Evolutionary conservation across 352 stramenopile species (phyloP).

Genomic region (Phytophthora fragariae): DNA sequence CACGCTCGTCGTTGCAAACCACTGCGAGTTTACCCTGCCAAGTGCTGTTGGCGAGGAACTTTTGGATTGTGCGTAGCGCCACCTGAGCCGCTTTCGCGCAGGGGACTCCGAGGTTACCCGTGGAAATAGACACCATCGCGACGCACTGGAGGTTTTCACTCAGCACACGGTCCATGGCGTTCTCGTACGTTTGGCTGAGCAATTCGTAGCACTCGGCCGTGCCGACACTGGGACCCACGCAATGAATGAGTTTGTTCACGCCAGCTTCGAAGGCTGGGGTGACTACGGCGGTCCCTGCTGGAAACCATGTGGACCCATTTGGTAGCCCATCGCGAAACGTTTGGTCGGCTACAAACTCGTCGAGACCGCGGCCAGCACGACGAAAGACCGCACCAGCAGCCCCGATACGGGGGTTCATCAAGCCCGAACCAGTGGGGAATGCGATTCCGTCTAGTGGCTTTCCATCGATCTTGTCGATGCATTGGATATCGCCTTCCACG

Average conservation of each 20-base stretch:
- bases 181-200: constrained; percentile 33
- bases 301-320: constrained; percentile 9
- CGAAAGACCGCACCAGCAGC: constrained; percentile 48
- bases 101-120: constrained; percentile 54
- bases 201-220: constrained; percentile 26
- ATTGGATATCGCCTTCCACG: constrained; percentile 39
- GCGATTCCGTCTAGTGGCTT: constrained; percentile 50
- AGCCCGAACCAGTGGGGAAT: constrained; percentile 49
- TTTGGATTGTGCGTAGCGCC: constrained; percentile 46
- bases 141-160: constrained; percentile 49
- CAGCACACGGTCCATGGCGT: constrained; percentile 32
- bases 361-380: constrained; percentile 48
- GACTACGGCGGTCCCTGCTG: constrained; percentile 31
- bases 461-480: constrained; percentile 32
- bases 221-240: constrained; percentile 44
- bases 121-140: constrained; percentile 60
- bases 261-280: constrained; percentile 57
- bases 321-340: constrained; percentile 24
- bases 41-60: constrained; percentile 41
- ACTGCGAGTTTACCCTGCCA: constrained; percentile 50
- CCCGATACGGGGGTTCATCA: constrained; percentile 49
- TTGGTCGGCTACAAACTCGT: constrained; percentile 35
- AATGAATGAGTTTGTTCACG: constrained; percentile 57
- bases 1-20: constrained; percentile 46
- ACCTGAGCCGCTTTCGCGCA: constrained; percentile 35